These are phyloP conservation scores for Candida glaebosa DNA, from an alignment of 805 yeast genomes.

Conservation along the genomic window DNA sequence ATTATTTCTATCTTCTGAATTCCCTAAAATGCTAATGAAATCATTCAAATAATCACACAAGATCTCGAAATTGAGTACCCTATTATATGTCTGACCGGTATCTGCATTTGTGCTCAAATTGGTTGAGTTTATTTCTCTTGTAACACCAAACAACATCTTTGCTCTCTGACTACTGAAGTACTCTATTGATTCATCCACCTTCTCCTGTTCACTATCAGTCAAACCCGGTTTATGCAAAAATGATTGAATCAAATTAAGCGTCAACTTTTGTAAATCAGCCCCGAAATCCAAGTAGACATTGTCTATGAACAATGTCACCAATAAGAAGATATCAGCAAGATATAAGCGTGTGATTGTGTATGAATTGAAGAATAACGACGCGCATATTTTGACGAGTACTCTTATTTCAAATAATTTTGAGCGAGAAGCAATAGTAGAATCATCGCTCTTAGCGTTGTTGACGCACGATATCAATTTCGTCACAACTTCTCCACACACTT, in stretches of 20 bases:
- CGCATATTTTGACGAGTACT: conserved; percentile 59
- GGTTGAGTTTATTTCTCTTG: conserved; percentile 45
- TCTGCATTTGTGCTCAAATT: conserved; percentile 26
- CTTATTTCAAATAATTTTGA: conserved; percentile 67
- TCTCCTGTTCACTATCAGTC: conserved; percentile 30
- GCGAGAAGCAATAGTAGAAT: conserved; percentile 36
- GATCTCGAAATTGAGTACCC: conserved; percentile 50
- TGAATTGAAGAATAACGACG: conserved; percentile 70
- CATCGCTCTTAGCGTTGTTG: conserved; percentile 43
- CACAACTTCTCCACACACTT: conserved; percentile 64
- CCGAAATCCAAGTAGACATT: conserved; percentile 55
- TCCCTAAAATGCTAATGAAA: conserved; percentile 49
- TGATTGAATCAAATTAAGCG: conserved; percentile 68
- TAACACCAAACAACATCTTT: conserved; percentile 66
- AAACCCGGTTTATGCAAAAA: conserved; percentile 55
- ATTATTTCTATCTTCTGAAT: conserved; percentile 42
- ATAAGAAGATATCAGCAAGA: conserved; percentile 67
- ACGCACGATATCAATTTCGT: conserved; percentile 54
- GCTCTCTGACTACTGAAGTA: conserved; percentile 59
- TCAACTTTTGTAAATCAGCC: conserved; percentile 53
- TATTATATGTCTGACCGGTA: conserved; percentile 34
- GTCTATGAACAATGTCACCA: conserved; percentile 61
- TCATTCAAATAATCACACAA: conserved; percentile 54
- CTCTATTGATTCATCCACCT: conserved; percentile 46
- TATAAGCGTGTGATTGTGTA: conserved; percentile 56